Conservation (phyloP, 225 moss, liverwort and hornwort species). For the Straminergon stramineum region DNA sequence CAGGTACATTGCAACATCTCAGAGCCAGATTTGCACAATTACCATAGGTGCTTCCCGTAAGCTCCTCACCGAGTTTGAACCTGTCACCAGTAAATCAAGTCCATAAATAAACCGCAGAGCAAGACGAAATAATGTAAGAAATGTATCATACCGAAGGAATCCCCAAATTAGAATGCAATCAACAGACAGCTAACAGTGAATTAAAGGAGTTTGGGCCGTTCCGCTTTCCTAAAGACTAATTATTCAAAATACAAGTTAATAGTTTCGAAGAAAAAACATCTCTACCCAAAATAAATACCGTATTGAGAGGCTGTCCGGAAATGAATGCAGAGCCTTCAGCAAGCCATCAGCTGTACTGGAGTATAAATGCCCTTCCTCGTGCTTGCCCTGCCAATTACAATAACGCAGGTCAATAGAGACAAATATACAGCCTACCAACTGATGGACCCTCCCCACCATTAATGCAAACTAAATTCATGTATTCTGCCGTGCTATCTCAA, state of each 20-base stretch:
- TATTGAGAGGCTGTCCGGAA: constrained; percentile 66
- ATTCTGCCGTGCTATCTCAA: neutral
- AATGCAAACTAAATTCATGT: neutral
- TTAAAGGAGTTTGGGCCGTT: neutral
- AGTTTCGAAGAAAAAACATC: neutral
- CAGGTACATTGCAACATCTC: constrained; percentile 55
- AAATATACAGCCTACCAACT: neutral
- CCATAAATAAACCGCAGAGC: neutral
- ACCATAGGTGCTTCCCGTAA: constrained; percentile 56
- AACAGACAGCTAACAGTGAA: neutral
- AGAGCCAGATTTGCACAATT: constrained; percentile 44
- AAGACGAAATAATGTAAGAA: neutral
- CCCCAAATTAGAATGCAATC: neutral
- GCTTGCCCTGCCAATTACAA: constrained; percentile 27
- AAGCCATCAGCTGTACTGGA: constrained; percentile 31
- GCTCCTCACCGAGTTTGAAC: constrained; percentile 69
- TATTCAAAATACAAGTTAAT: neutral
- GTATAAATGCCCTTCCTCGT: constrained; percentile 18
- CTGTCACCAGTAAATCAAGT: constrained; percentile 24
- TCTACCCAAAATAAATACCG: constrained; percentile 33
- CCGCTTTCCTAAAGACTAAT: neutral
- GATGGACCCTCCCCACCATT: neutral
- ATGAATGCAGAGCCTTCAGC: constrained; percentile 74
- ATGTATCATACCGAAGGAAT: neutral
- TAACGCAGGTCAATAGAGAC: neutral